These are phyloP conservation scores for Kandelia obovata DNA, from an alignment of 345 rosid genomes.

Conservation along the genomic window DNA sequence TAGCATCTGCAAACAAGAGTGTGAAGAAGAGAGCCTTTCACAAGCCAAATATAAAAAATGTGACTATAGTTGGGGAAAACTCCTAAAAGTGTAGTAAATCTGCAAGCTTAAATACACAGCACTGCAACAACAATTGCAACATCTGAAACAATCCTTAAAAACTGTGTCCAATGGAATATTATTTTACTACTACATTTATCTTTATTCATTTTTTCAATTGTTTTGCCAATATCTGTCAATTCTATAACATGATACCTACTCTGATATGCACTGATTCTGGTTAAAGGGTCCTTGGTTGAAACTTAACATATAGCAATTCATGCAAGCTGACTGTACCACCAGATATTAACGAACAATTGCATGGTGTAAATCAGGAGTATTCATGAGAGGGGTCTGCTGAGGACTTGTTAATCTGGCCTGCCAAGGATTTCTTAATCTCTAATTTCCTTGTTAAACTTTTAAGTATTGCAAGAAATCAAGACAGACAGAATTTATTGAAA, in stretches of 20 bases:
- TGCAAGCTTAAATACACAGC: neutral
- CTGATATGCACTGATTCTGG: too few species aligned
- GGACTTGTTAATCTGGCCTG: too few species aligned
- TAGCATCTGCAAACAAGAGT: constrained; percentile 45
- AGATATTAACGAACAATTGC: too few species aligned
- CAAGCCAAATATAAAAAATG: neutral
- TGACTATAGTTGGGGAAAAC: neutral
- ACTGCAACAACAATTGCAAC: neutral
- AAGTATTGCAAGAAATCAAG: too few species aligned
- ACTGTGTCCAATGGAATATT: neutral
- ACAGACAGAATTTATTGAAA: too few species aligned
- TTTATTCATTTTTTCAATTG: neutral
- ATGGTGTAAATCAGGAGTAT: too few species aligned
- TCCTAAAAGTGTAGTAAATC: neutral
- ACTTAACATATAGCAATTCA: too few species aligned
- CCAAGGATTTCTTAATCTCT: too few species aligned
- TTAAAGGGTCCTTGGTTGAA: too few species aligned
- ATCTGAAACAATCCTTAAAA: neutral
- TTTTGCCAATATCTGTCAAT: neutral
- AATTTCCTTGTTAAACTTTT: too few species aligned
- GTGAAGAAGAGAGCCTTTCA: constrained; percentile 4
- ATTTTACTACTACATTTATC: neutral
- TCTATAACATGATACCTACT: neutral
- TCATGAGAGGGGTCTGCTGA: too few species aligned
- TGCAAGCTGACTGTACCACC: too few species aligned